These are phyloP conservation scores for Ganoderma sinense DNA, from an alignment of 1,284 basidiomycete species.

Conservation along the genomic window DNA sequence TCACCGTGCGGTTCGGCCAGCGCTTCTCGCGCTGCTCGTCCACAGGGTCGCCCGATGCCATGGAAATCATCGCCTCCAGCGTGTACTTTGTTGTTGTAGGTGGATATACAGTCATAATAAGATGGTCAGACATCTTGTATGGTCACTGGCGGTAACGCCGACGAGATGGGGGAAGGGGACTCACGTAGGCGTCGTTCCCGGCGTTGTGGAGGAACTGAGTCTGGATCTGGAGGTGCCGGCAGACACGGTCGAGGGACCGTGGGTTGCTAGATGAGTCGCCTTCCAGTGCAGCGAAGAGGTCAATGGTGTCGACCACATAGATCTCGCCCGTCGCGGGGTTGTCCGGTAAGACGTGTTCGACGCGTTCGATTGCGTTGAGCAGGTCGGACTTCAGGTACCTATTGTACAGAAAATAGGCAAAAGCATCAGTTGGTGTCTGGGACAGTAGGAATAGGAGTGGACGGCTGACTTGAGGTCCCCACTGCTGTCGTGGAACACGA, in stretches of 20 bases:
- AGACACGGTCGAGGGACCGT: slow-evolving; percentile 63
- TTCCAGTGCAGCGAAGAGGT: slow-evolving; percentile 74
- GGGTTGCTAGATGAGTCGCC: slow-evolving; percentile 61
- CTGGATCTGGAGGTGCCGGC: slow-evolving; percentile 64
- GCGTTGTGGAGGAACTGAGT: slow-evolving; percentile 78
- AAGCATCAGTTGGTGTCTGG: not conserved
- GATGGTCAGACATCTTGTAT: too few species aligned
- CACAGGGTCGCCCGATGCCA: slow-evolving; percentile 75
- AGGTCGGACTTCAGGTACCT: slow-evolving; percentile 61
- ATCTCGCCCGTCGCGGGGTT: slow-evolving; percentile 56
- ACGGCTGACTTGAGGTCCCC: slow-evolving; percentile 74
- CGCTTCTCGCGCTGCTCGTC: slow-evolving; percentile 77
- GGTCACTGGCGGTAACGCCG: not conserved
- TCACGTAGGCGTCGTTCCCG: slow-evolving; percentile 84
- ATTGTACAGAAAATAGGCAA: not conserved
- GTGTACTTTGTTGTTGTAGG: slow-evolving; percentile 65
- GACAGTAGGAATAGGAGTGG: not conserved
- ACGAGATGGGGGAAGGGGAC: slow-evolving; percentile 35
- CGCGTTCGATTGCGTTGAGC: slow-evolving; percentile 60
- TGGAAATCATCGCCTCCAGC: slow-evolving; percentile 62
- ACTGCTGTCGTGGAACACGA: slow-evolving; percentile 80
- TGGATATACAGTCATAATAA: not conserved
- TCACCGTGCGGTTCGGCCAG: slow-evolving; percentile 70
- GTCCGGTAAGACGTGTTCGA: slow-evolving; percentile 62
- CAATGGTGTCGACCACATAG: slow-evolving; percentile 76